Conservation (phyloP, 1,284 basidiomycete genomes). For the Golubevia pallescens region DNA sequence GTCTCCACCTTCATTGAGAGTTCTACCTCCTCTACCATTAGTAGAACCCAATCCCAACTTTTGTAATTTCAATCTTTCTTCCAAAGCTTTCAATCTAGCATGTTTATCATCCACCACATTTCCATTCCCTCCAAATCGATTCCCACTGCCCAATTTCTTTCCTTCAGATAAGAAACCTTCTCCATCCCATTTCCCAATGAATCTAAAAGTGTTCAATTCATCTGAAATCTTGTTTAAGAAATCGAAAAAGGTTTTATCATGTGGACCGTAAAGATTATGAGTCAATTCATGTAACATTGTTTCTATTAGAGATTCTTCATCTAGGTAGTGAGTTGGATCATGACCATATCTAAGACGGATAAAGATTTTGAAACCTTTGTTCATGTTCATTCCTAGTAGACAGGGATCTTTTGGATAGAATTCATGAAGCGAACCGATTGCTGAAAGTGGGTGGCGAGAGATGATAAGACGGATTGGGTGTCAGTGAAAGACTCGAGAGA, state of each 20-base stretch:
- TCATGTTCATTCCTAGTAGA: conserved; percentile 37
- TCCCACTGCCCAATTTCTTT: conserved; percentile 13
- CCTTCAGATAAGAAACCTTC: conserved; percentile 23
- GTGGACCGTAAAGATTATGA: conserved; percentile 38
- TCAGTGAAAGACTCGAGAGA: no score
- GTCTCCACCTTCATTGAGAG: no score
- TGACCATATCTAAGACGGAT: conserved; percentile 21
- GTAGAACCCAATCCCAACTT: no score
- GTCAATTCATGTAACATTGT: conserved; percentile 47
- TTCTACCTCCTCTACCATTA: no score
- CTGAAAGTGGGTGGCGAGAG: no score
- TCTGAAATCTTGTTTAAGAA: conserved; percentile 22
- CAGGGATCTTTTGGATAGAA: conserved; percentile 16
- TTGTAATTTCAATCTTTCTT: background rate
- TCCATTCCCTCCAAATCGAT: conserved; percentile 4
- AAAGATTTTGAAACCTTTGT: conserved; percentile 31
- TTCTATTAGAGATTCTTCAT: conserved; percentile 17
- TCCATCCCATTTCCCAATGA: conserved; percentile 20
- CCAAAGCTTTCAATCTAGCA: background rate
- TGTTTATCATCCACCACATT: background rate
- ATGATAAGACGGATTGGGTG: no score
- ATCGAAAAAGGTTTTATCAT: conserved; percentile 28
- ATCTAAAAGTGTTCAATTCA: conserved; percentile 20
- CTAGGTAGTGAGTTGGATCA: conserved; percentile 10
- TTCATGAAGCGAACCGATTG: conserved; percentile 13